These are phyloP conservation scores for Suhomyces vadensis DNA, from an alignment of 805 yeast species.

Conservation along the genomic window DNA sequence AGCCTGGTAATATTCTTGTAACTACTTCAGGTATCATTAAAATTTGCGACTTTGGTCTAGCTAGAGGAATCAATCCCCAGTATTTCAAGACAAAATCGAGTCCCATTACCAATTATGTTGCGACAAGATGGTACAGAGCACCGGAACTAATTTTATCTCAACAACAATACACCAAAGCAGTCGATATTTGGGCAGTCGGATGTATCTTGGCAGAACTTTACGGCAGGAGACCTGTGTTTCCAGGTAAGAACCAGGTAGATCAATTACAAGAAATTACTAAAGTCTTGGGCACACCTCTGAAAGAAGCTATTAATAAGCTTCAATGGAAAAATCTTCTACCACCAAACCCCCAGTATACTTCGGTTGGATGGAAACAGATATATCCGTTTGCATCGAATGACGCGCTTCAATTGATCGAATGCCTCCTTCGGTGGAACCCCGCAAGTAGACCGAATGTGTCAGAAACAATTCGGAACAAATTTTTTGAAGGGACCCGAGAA, in stretches of 20 bases:
- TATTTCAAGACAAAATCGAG: slow-evolving; percentile 33
- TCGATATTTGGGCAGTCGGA: slow-evolving; percentile 94
- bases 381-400: slow-evolving; percentile 61
- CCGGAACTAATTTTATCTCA: slow-evolving; percentile 79
- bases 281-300: slow-evolving; percentile 70
- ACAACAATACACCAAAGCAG: slow-evolving; percentile 58
- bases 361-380: slow-evolving; percentile 47
- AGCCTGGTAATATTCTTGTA: slow-evolving; percentile 86
- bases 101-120: slow-evolving; percentile 80
- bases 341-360: slow-evolving; percentile 41
- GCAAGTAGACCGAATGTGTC: slow-evolving; percentile 53
- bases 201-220: slow-evolving; percentile 86
- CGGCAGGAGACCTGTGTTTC: slow-evolving; percentile 76
- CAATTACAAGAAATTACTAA: slow-evolving; percentile 71
- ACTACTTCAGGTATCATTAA: slow-evolving; percentile 72
- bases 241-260: slow-evolving; percentile 69
- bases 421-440: slow-evolving; percentile 67
- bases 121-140: slow-evolving; percentile 94
- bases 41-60: slow-evolving; percentile 92
- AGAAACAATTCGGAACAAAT: slow-evolving; percentile 58
- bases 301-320: slow-evolving; percentile 35
- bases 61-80: slow-evolving; percentile 62
- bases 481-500: slow-evolving; percentile 54
- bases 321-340: slow-evolving; percentile 35
- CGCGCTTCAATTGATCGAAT: slow-evolving; percentile 55